Base-by-base conservation (phyloP, 306 rosid species). In the Lupinus albus region DNA sequence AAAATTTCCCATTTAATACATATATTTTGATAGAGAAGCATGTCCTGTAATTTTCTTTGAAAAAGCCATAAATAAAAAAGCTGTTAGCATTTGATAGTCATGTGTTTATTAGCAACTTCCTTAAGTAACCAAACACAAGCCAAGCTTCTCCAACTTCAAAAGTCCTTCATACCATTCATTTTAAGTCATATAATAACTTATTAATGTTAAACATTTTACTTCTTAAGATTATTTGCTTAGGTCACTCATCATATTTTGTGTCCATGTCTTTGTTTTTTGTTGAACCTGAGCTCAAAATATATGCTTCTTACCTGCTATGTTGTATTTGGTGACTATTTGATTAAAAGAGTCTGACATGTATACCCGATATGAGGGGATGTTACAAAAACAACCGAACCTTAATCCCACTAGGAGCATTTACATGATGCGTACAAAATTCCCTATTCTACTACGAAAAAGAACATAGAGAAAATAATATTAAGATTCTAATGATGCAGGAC, bases 401-500 rank as follows among this genome's bases (percentile, higher is more conserved):
- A n/a, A n/a, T n/a, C n/a, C n/a, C n/a, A n/a, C n/a, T n/a, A n/a
- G n/a, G n/a, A n/a, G 25, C 25, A 20, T 2, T 2, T 20, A 20
- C 25, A 20, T 20, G 25, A 20, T 36, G 41, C 1, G 8, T 6
- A 36, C 9, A 6, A 36, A 36, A 6, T 7, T 36, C 57, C 38
- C 32, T 54, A 45, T 6, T 28, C 41, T 44, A 36, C 46, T 13
- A 4, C 8, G 28, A 20, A 46, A 20, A 41, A 9, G 68, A 74
- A 3, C 32, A n/a, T n/a, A 20, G 2, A 20, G 30, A 25, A 25
- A 17, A 75, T 68, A 28, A 64, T 68, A 28, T 69, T 59, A 5
- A 14, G 57, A 32, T 50, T 72, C 46, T 59, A 45, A 63, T 72
- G 52, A 25, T 82, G 76, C 93, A 87, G 89, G 13, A 51, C 65